Evolutionary conservation across 2,329 filamentous ascomycete species (phyloP).

Genomic region (Nemania bipapillata): DNA sequence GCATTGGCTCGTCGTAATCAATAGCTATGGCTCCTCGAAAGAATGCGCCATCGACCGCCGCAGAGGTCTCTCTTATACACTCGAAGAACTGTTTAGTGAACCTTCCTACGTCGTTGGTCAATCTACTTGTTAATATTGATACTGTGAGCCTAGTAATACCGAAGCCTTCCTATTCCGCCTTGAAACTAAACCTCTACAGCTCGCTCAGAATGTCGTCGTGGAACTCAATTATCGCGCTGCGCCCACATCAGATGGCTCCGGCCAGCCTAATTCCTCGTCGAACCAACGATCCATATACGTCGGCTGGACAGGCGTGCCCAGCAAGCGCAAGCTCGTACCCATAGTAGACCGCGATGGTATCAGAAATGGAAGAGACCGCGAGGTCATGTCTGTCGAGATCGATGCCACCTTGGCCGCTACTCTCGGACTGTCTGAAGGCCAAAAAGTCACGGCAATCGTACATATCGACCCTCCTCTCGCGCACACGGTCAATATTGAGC

Average conservation of each 20-base stretch:
- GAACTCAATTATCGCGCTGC: slow-evolving; percentile 81
- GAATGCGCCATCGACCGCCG: slow-evolving; percentile 72
- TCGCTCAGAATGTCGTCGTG: slow-evolving; percentile 94
- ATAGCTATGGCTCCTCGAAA: slow-evolving; percentile 54
- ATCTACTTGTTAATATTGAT: slow-evolving; percentile 86
- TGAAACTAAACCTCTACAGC: slow-evolving; percentile 59
- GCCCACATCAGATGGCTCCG: slow-evolving; percentile 56
- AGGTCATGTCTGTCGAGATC: slow-evolving; percentile 81
- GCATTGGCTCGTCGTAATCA: slow-evolving; percentile 9
- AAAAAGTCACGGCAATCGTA: slow-evolving; percentile 76
- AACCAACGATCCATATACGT: slow-evolving; percentile 79
- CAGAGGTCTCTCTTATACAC: slow-evolving; percentile 85
- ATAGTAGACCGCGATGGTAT: slow-evolving; percentile 80
- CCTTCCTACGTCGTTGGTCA: slow-evolving; percentile 84
- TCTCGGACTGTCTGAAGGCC: slow-evolving; percentile 80
- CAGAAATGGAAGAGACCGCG: slow-evolving; percentile 75
- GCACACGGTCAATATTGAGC: slow-evolving; percentile 96
- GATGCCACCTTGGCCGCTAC: slow-evolving; percentile 84
- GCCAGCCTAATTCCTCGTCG: slow-evolving; percentile 58
- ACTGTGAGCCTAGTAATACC: slow-evolving; percentile 69
- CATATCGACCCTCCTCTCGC: slow-evolving; percentile 91
- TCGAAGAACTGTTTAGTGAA: slow-evolving; percentile 96
- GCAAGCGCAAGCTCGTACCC: slow-evolving; percentile 81
- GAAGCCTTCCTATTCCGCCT: background rate
- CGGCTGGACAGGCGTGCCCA: slow-evolving; percentile 98